Conservation (phyloP, 345 rosid species). For the Arabidopsis thaliana region DNA sequence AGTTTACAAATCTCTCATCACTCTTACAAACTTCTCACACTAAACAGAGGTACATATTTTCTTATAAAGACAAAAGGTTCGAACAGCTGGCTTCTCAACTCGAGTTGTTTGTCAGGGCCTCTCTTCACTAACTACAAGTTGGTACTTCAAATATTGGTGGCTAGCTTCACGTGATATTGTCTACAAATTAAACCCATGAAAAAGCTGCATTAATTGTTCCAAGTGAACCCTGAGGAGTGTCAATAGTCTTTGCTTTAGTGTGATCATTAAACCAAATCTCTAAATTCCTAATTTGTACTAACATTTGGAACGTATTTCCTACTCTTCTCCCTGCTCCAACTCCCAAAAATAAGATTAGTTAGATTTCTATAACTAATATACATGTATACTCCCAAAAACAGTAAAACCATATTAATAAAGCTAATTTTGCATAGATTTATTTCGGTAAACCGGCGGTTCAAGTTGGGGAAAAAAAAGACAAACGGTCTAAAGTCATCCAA, state of each 20-base stretch:
- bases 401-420: not conserved
- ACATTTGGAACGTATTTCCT: not conserved
- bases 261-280: not conserved
- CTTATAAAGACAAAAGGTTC: not conserved
- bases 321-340: not conserved
- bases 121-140: not conserved
- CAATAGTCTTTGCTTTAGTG: not conserved
- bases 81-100: not conserved
- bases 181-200: not conserved
- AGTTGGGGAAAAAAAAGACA: not conserved
- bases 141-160: not conserved
- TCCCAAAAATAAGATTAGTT: not conserved
- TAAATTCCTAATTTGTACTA: not conserved
- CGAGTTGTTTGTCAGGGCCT: not conserved
- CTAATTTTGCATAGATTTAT: not conserved
- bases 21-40: not conserved
- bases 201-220: not conserved
- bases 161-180: not conserved
- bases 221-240: not conserved
- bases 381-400: too few relatives aligned
- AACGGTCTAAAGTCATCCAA: not conserved
- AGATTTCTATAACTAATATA: not conserved
- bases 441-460: slow-evolving; percentile 17
- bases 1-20: not conserved
- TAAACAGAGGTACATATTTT: not conserved